Evolutionary conservation across 495 filamentous ascomycete species (phyloP).

Genomic region (Platismatia glauca): DNA sequence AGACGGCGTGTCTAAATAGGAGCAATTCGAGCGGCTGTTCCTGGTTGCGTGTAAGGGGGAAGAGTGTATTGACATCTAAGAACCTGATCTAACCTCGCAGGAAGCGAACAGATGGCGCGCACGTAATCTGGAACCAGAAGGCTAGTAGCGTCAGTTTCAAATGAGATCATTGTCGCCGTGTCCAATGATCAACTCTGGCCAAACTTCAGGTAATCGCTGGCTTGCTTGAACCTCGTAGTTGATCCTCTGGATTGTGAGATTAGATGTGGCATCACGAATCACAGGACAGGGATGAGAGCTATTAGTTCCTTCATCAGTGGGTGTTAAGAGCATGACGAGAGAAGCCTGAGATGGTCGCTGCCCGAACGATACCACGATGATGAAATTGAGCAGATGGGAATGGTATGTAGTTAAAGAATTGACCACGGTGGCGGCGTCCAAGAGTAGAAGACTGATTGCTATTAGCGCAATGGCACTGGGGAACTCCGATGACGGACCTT

Average conservation of each 20-base stretch:
- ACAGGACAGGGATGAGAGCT: not conserved
- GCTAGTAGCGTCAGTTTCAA: not conserved
- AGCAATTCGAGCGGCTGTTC: not conserved
- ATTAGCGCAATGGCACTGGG: no score
- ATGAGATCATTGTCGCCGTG: not conserved
- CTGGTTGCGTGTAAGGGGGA: not conserved
- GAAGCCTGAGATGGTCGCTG: not conserved
- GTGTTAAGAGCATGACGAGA: not conserved
- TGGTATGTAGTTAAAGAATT: not conserved
- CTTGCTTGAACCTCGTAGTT: not conserved
- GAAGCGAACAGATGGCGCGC: not conserved
- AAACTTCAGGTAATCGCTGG: not conserved
- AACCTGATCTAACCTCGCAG: not conserved
- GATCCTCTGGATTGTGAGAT: not conserved
- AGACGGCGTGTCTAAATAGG: not conserved
- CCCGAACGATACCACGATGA: not conserved
- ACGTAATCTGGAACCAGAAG: not conserved
- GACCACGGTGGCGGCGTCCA: no score
- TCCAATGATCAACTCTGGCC: not conserved
- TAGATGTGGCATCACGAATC: not conserved
- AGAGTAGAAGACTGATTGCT: not conserved
- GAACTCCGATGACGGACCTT: no score
- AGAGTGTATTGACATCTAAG: not conserved
- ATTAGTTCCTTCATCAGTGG: not conserved
- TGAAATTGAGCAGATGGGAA: not conserved